Evolutionary conservation across 2,329 filamentous ascomycete species (phyloP).

Genomic region (Colletotrichum musicola): DNA sequence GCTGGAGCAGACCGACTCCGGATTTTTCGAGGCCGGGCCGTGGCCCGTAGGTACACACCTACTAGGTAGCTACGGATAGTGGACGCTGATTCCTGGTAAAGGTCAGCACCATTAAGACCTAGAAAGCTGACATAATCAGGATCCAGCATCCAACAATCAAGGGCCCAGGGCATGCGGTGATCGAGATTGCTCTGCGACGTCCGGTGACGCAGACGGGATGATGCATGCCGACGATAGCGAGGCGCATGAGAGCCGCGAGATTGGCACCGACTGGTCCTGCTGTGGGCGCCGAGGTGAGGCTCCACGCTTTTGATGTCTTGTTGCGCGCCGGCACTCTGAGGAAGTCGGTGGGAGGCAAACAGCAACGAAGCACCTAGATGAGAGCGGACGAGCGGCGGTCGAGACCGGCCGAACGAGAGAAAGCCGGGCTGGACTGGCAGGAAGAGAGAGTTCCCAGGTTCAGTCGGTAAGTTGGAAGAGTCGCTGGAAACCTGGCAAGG

Average conservation of each 20-base stretch:
- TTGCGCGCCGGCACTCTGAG: neutral
- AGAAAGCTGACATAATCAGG: no score
- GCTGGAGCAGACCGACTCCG: no score
- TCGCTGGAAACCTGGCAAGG: neutral
- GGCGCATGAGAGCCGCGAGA: slow-evolving; percentile 18
- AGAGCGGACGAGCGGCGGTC: neutral
- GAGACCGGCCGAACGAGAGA: neutral
- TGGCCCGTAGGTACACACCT: no score
- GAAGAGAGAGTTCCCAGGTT: neutral
- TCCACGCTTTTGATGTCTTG: neutral
- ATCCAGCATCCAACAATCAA: no score
- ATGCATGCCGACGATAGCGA: slow-evolving; percentile 20
- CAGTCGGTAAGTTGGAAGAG: neutral
- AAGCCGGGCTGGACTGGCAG: neutral
- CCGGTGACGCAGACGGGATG: slow-evolving; percentile 23
- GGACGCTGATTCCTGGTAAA: no score
- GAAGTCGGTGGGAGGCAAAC: neutral
- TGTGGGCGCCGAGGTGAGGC: neutral
- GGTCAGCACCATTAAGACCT: no score
- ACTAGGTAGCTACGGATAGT: no score
- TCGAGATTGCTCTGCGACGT: neutral
- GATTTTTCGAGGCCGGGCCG: no score
- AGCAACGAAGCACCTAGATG: no score
- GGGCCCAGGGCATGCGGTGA: neutral
- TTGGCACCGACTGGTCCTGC: slow-evolving; percentile 4